Evolutionary conservation across 257 asterid species (phyloP).

Genomic region (Nicotiana obtusifolia): DNA sequence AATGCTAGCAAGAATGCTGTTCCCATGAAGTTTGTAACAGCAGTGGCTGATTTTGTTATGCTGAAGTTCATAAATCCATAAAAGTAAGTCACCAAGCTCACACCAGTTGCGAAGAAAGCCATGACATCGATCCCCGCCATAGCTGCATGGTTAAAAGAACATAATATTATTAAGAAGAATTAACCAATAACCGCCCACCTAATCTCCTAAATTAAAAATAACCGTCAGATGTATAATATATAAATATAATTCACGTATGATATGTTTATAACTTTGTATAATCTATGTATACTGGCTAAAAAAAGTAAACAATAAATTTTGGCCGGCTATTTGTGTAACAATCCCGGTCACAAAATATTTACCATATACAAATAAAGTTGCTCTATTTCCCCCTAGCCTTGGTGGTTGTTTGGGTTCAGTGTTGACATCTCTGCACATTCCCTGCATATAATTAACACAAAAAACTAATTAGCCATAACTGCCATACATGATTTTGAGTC

Average conservation of each 20-base stretch:
- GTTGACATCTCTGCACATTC: slow-evolving; percentile 24
- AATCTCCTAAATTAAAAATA: no score
- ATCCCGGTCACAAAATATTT: not conserved
- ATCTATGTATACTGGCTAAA: no score
- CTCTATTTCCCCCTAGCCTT: slow-evolving; percentile 47
- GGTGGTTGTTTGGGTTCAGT: slow-evolving; percentile 19
- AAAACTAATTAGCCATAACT: not conserved
- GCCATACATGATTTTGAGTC: not conserved
- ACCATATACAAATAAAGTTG: slow-evolving; percentile 47
- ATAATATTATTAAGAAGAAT: not conserved
- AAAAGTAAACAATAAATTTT: no score
- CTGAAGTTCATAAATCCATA: slow-evolving; percentile 54
- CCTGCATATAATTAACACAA: slow-evolving; percentile 24
- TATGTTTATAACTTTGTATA: no score
- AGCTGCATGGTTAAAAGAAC: slow-evolving; percentile 26
- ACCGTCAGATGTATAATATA: no score
- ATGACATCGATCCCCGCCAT: slow-evolving; percentile 41
- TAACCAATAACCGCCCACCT: no score
- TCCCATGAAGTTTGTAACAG: slow-evolving; percentile 54
- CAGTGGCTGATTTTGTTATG: slow-evolving; percentile 50
- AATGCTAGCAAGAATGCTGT: slow-evolving; percentile 46
- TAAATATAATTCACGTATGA: no score
- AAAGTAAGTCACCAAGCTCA: slow-evolving; percentile 54
- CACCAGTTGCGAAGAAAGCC: slow-evolving; percentile 45
- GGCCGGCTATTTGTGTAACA: no score